phyloP scores from a whole-genome alignment of 1,284 basidiomycete genomes.

The Ganoderma leucocontextum region DNA sequence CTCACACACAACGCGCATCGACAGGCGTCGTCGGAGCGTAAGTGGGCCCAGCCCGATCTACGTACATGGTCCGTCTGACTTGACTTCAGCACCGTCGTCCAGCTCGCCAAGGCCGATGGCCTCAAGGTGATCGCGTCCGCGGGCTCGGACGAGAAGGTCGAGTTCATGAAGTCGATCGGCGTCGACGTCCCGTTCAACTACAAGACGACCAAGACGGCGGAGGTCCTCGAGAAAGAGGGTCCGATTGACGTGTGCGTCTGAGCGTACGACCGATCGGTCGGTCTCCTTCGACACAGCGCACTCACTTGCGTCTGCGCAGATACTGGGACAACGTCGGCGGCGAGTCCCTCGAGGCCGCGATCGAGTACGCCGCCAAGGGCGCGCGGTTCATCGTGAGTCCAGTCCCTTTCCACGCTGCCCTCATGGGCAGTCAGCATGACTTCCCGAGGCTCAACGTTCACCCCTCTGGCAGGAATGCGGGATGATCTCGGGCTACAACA shows the following conservation, averaged over 20 bases:
- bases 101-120: conserved; percentile 70
- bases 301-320: conserved; percentile 36
- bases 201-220: conserved; percentile 60
- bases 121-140: conserved; percentile 78
- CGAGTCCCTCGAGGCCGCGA: conserved; percentile 63
- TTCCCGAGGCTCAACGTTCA: too few relatives aligned
- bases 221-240: conserved; percentile 64
- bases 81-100: conserved; percentile 51
- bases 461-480: conserved; percentile 34
- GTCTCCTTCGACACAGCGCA: background rate
- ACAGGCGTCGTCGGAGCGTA: conserved; percentile 35
- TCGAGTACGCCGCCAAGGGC: conserved; percentile 54
- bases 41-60: background rate
- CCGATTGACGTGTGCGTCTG: conserved; percentile 54
- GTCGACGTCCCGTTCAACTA: conserved; percentile 80
- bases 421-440: too few relatives aligned
- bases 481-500: conserved; percentile 45
- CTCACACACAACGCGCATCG: background rate
- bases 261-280: conserved; percentile 31
- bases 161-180: conserved; percentile 66
- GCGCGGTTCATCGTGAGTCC: conserved; percentile 64
- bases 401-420: background rate
- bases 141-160: conserved; percentile 74
- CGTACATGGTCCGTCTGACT: background rate
- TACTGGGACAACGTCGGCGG: conserved; percentile 70